These are phyloP conservation scores for Lenzites betulinus DNA, from an alignment of 768 basidiomycete genomes.

Conservation along the genomic window DNA sequence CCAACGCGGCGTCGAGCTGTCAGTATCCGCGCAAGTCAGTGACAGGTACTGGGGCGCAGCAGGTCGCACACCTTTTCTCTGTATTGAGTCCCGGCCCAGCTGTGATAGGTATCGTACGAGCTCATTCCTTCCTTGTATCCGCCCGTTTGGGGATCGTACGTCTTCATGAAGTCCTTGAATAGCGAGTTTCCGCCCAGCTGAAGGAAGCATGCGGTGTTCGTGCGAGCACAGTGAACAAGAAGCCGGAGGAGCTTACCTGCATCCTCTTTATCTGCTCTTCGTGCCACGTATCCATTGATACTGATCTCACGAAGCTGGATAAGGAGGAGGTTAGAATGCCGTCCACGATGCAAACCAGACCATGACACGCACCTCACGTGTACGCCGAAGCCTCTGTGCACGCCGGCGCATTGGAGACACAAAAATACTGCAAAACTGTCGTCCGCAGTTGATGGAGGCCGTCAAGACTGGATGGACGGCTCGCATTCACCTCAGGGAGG, in stretches of 20 bases:
- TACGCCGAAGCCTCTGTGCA: constrained; percentile 90
- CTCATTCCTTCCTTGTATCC: constrained; percentile 66
- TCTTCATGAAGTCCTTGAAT: constrained; percentile 76
- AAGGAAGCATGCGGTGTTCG: constrained; percentile 13
- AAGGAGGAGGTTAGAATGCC: constrained; percentile 20
- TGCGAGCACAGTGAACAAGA: constrained; percentile 2
- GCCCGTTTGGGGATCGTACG: constrained; percentile 69
- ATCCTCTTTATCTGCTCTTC: constrained; percentile 86
- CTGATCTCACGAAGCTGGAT: constrained; percentile 82
- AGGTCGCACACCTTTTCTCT: constrained; percentile 74
- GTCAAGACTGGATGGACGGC: constrained; percentile 7
- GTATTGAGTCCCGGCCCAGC: constrained; percentile 94
- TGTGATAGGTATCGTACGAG: constrained; percentile 81
- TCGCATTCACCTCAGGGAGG: constrained; percentile 64
- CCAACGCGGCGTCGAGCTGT: constrained; percentile 77
- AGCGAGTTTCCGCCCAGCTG: constrained; percentile 88
- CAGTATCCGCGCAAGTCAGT: constrained; percentile 37
- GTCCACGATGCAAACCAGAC: neutral
- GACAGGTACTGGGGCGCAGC: neutral
- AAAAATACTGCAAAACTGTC: constrained; percentile 83
- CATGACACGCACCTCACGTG: constrained; percentile 67
- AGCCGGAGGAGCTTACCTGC: constrained; percentile 58
- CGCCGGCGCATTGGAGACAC: constrained; percentile 86
- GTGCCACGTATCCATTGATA: constrained; percentile 98
- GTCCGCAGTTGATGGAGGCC: constrained; percentile 8